A percentile compares a stretch with the other conserved stretches of the same genome.
Conservation (phyloP, 768 basidiomycete species). For the Porpolomopsis calyptriformis region DNA sequence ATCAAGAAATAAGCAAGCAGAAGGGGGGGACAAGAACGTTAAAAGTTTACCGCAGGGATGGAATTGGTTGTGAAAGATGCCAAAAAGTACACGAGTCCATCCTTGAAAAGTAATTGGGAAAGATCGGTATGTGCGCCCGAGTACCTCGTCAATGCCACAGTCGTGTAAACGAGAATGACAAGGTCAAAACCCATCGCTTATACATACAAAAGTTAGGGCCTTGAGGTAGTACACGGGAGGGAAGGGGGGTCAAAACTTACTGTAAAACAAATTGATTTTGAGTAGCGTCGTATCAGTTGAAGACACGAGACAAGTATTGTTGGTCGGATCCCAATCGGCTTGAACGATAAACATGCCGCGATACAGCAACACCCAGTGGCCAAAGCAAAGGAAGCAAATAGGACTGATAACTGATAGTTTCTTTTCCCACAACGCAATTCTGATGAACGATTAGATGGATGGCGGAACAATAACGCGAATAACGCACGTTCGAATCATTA, state of each 20-base stretch:
- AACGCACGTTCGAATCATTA: constrained; percentile 60
- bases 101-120: constrained; percentile 64
- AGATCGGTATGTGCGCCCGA: constrained; percentile 42
- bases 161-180: constrained; percentile 45
- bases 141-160: constrained; percentile 41
- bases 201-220: constrained; percentile 3
- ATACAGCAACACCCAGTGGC: constrained; percentile 57
- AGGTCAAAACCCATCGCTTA: constrained; percentile 64
- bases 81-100: constrained; percentile 61
- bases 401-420: constrained; percentile 36
- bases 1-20: background rate
- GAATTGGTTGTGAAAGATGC: constrained; percentile 56
- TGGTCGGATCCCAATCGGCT: constrained; percentile 38
- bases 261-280: constrained; percentile 60
- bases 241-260: constrained; percentile 35
- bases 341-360: constrained; percentile 61
- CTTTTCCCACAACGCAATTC: constrained; percentile 64
- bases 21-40: background rate
- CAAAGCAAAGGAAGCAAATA: constrained; percentile 45
- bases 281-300: constrained; percentile 46
- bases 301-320: constrained; percentile 37
- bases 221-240: background rate
- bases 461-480: background rate
- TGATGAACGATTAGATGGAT: constrained; percentile 17
- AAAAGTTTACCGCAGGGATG: constrained; percentile 37